Evolutionary conservation across 2,329 filamentous ascomycete species (phyloP), one percentile per base, ranked within the genome.

Genomic region (Aulographum hederae): DNA sequence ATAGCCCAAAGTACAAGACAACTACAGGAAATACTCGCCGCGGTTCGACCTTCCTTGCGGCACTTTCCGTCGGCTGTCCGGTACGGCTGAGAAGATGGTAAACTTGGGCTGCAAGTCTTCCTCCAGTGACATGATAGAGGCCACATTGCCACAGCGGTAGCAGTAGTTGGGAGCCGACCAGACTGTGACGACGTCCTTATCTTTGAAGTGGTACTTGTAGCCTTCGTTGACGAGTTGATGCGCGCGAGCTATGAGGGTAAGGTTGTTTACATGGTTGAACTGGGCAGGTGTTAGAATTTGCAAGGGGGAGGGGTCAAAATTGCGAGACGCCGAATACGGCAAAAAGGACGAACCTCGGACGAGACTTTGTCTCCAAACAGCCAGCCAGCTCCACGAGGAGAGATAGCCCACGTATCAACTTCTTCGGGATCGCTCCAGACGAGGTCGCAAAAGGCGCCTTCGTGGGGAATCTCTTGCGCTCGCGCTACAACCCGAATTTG

Each of bases 401-500:
- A 74, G 28, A 78, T 69, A 31, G 71, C 71, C 73, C 73, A 78
- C 3, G 71, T 75, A 38, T 75, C 71, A 36, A 77, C 69, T 25
- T 65, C 61, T 43, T 81, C 76, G 0, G 76, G 76, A 47, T 81
- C 76, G 43, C 82, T 93, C 89, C 89, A 98, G 34, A 98, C 69
- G 34, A 98, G 62, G 56, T 98, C 89, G 53, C 89, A 98, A 76
- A 98, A 95, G 33, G 89, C 85, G 10, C 89, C 89, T 53, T 98
- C 89, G 50, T 98, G 89, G 15, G 89, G 89, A 28, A 98, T 91
- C 57, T 98, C 89, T 58, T 98, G 89, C 11, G 76, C 75, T 46
- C 76, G 61, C 30, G 76, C 76, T 31, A 80, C 74, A 23, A 78
- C 73, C 26, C 76, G 67, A 49, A 94, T 94, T 40, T 91, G 78